Base-by-base conservation (phyloP, 2,329 filamentous ascomycete species). In the Albophoma yamanashiensis region DNA sequence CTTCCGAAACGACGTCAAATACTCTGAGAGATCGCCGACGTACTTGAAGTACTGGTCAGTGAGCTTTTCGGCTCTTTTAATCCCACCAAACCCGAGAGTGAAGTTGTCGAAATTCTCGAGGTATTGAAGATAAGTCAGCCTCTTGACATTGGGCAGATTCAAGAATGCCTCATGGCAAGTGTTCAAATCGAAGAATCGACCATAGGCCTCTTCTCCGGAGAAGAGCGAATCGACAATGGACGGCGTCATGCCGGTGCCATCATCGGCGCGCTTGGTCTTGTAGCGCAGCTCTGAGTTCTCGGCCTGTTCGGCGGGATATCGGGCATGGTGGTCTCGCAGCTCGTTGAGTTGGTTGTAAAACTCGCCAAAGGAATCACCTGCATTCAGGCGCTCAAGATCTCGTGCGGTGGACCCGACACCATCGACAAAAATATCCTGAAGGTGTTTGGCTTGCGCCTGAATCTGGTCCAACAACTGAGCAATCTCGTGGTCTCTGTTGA, bases 281-380 rank as follows among this genome's bases (percentile, higher is more conserved):
- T 99, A 99, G 42, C 92, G 89, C 66, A 88, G 85, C 76, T 99
- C 95, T 17, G 96, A 85, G 68, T 97, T 97, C 74, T 99, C 94
- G 56, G 96, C 90, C 38, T 90, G 91, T 71, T 97, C 91, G 75
- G 96, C 95, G 1, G 93, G 93, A 69, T 99, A 97, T 67, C 89
- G 86, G 61, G 88, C 84, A 74, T 99, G 92, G 71, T 96, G 95
- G 56, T 89, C 86, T 69, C 92, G 94, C 68, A 96, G 89, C 34
- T 87, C 84, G 60, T 84, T 80, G 20, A 96, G 78, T 69, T 96
- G 89, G 65, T 87, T 89, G 79, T 96, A 93, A 75, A 99, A 99
- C 64, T 92, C 87, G 52, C 92, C 89, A 71, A 97, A 91, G 0
- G 91, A 85, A 67, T 97, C 93, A 64, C 91, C 92, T 0, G 87